Conservation (phyloP, 2,329 filamentous ascomycete species). For the Phoma herbarum region DNA sequence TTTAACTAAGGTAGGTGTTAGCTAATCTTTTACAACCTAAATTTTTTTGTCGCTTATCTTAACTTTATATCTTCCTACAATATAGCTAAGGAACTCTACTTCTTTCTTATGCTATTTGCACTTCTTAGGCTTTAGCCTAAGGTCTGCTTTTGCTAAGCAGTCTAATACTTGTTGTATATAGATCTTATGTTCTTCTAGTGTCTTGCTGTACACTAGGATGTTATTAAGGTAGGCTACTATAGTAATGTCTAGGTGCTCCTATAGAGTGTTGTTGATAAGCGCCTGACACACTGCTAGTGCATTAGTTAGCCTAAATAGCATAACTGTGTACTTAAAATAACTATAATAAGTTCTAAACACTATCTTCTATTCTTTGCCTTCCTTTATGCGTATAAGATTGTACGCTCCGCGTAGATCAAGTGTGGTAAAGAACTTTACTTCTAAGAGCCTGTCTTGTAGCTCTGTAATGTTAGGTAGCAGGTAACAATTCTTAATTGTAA, state of each 20-base stretch:
- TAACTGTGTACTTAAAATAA: background rate
- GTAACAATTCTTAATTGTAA: background rate
- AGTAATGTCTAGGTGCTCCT: background rate
- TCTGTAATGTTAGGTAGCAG: background rate
- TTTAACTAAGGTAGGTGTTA: no score
- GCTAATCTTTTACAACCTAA: no score
- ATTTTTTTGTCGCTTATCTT: background rate
- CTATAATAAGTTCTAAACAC: background rate
- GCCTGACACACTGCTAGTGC: background rate
- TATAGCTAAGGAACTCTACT: background rate
- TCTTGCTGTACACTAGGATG: background rate
- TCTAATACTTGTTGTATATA: background rate
- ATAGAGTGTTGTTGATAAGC: background rate
- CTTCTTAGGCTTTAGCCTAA: background rate
- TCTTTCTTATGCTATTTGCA: background rate
- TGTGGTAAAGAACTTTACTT: background rate
- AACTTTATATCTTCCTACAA: background rate
- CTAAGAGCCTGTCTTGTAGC: background rate
- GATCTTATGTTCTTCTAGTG: background rate
- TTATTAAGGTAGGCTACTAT: background rate
- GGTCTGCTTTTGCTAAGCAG: no score
- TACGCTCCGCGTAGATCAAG: background rate
- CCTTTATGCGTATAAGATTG: slow-evolving; percentile 1
- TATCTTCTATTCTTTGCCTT: background rate
- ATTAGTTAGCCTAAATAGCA: slow-evolving; percentile 2